Base-by-base conservation (phyloP, 495 filamentous ascomycete species). In the Hypoxylon trugodes region DNA sequence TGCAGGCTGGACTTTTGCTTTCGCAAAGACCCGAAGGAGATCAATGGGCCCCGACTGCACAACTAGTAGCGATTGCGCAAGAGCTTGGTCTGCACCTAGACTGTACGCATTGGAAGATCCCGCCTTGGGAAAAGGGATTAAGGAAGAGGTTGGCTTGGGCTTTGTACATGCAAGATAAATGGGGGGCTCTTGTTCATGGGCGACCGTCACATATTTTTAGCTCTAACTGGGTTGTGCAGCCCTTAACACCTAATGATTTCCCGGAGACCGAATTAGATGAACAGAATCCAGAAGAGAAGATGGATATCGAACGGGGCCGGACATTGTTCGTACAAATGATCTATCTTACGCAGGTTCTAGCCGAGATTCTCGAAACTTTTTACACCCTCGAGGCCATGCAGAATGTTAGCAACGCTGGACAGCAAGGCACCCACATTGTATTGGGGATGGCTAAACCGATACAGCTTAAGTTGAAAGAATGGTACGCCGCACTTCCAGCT, bases 151-250 rank as follows among this genome's bases (percentile, higher is more conserved):
- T 97, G 28, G 93, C 90, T 55, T 96, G 93, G 92, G 93, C 90
- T 2, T 77, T 97, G 58, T 97, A 91, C 69, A 90, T 92, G 87
- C 90, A 96, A 69, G 93, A 97, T 69, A 96, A 95, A 77, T 97
- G 93, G 92, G 89, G 89, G 32, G 89, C 90, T 21, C 77, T 97
- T n/a, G 86, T 93, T 19, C 86, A 93, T 65, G 92, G 93, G 18
- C 86, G 91, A 6, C 93, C 93, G 2, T 92, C 91, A 6, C 92
- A 93, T 69, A 92, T 93, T 64, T 89, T 89, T 53, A 77, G 82
- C 32, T 84, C 87, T 32, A 92, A 96, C 72, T 96, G 91, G 92
- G 90, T 88, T 16, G 92, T 96, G 6, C 84, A 85, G 56, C 76
- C 83, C 12, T 77, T 95, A 35, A 82, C 80, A 12, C 78, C 82